Base-by-base conservation (phyloP, 371 early-diverging fungal genomes). In the Mortierella sp. region DNA sequence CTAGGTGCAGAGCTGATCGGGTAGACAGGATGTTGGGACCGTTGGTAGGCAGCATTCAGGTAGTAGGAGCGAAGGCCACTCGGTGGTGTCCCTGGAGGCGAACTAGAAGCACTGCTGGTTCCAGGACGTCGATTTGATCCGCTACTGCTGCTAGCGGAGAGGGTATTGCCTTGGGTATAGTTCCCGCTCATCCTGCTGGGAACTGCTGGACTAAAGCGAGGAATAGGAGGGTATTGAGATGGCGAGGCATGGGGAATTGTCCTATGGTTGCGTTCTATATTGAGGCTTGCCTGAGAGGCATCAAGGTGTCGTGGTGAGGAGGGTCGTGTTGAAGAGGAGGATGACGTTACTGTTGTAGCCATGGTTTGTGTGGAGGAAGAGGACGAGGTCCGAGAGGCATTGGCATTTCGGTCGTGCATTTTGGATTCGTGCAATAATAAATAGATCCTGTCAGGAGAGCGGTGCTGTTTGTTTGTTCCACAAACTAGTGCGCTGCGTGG, bases 21-120 rank as follows among this genome's bases (percentile, higher is more conserved):
- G 43, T 73, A 66, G 28, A 73, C 12, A 14, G 57, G 66, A 23
- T 64, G 65, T 16, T 76, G 72, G 0, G 73, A 70, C n/a, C 80
- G 70, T 4, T 79, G 70, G 46, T 37, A 69, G 2, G 80, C 80
- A 9, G 80, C 80, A 23, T 69, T 72, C 28, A 79, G 57, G 51
- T 73, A 79, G 48, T 73, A 45, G 18, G 57, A 69, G n/a, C 80
- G 69, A 6, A 73, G 48, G 7, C 67, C 80, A 30, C 64, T 72
- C 3, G 80, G 73, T 26, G 73, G 73, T 19, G 73, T 79, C 2
- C 73, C 80, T 60, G 80, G 80, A 1, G 80, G 73, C 16, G 73
- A 73, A 28, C 52, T 73, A 14, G 80, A 73, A 12, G 73, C 73
- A 47, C 73, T 79, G 7, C 57, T 69, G 15, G 70, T 65, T 0